phyloP scores from a whole-genome alignment of 768 basidiomycete species.

The Boletus rufocinnamomeus region DNA sequence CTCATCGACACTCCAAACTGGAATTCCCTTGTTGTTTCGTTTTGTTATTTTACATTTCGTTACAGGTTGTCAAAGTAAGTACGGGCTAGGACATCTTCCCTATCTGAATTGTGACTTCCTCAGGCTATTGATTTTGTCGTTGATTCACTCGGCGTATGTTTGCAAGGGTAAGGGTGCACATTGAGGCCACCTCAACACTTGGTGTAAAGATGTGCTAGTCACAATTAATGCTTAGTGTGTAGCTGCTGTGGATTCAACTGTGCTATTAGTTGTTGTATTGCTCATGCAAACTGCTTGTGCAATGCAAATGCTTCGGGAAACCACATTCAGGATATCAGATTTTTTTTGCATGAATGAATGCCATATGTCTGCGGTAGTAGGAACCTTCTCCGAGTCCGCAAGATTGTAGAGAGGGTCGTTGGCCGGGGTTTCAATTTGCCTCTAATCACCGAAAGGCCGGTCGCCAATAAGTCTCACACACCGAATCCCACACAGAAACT shows the following conservation, averaged over 20 bases:
- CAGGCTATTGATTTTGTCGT: not conserved
- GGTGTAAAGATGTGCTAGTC: not conserved
- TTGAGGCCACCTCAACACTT: no score
- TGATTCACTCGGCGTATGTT: not conserved
- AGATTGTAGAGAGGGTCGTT: no score
- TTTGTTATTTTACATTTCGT: not conserved
- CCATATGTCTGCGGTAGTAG: no score
- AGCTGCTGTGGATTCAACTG: not conserved
- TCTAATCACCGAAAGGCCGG: no score
- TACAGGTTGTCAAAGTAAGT: not conserved
- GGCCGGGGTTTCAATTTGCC: no score
- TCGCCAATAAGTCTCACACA: no score
- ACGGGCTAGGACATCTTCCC: not conserved
- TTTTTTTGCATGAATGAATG: no score
- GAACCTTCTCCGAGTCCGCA: no score
- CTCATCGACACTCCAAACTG: not conserved
- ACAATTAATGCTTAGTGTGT: not conserved
- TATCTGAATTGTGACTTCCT: not conserved
- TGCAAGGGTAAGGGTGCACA: not conserved
- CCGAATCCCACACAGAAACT: not conserved
- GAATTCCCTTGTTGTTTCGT: not conserved
- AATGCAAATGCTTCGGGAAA: not conserved
- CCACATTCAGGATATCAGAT: no score
- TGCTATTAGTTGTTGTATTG: not conserved
- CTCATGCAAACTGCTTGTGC: not conserved